Base-by-base conservation (phyloP, 169 alveolate genomes). In the Babesia sp. region DNA sequence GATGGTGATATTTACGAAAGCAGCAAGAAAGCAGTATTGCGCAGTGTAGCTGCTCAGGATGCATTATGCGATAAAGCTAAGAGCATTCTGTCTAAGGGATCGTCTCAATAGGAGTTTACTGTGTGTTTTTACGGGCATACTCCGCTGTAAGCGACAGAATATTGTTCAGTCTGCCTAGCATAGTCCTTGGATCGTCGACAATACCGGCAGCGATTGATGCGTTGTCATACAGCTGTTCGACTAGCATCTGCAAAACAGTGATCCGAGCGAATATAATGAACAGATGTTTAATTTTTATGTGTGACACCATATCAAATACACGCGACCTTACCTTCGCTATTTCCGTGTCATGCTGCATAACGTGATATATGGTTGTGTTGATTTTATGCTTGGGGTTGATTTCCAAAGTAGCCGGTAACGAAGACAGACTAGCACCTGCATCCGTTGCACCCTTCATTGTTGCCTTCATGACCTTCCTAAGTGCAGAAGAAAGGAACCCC, bases 1-100 rank as follows among this genome's bases (percentile, higher is more conserved):
- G 97, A 93, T 29, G 99, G 99, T 14, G 94, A 91, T 55, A 68
- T 97, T 26, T 88, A 94, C 75, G 99, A 96, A 66, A 92, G 98
- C 44, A 94, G 96, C 91, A 97, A 95, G 93, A 96, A 94, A 72
- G 93, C 93, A 55, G 93, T 96, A 29, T 91, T 96, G 34, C 94
- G 98, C 51, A 94, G 90, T 61, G 94, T 96, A 37, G 64, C 95
- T 24, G 96, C 97, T 24, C 98, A 97, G 90, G 99, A 95, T 61
- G 92, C 95, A 34, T 63, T 95, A 45, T 91, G 94, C 91, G 99
- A 97, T 39, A 98, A 95, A 60, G 79, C 83, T 51, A 90, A 91
- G 56, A 94, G 84, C 11, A 57, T 75, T 28, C 66, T 71, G n/a
- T 37, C 88, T 42, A 56, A 42, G 48, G 33, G 20, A 28, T 44